Conservation (phyloP, 257 asterid species). For the Lycium barbarum region DNA sequence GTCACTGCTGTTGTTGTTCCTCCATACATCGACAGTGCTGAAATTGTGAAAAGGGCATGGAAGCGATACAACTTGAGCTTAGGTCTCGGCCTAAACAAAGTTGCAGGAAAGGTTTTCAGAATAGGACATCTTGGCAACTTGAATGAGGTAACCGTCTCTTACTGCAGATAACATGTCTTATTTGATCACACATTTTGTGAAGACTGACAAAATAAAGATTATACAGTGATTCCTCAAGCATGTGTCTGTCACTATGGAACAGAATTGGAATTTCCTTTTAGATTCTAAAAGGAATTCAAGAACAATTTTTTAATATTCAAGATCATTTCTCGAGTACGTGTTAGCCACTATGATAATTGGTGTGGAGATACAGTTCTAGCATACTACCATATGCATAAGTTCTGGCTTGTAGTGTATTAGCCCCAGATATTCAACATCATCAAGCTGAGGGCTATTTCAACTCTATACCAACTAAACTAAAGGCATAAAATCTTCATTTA, state of each 20-base stretch:
- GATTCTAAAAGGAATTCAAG: background rate
- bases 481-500: background rate
- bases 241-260: background rate
- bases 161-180: background rate
- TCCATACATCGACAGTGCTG: constrained; percentile 76
- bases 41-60: constrained; percentile 84
- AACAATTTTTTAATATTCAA: background rate
- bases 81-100: constrained; percentile 95
- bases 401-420: background rate
- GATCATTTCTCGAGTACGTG: background rate
- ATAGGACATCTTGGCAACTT: constrained; percentile 98
- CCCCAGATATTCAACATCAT: background rate
- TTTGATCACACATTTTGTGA: background rate
- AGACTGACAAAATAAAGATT: background rate
- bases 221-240: background rate
- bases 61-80: constrained; percentile 95
- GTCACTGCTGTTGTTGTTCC: constrained; percentile 96
- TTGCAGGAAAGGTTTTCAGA: constrained; percentile 96
- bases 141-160: constrained; percentile 65
- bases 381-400: background rate
- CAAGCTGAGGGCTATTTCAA: background rate
- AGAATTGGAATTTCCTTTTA: too few relatives aligned
- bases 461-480: background rate
- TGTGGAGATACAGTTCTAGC: background rate
- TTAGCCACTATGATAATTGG: background rate